phyloP scores from a whole-genome alignment of 2,329 filamentous ascomycete genomes.

The Diaporthe vaccinii region DNA sequence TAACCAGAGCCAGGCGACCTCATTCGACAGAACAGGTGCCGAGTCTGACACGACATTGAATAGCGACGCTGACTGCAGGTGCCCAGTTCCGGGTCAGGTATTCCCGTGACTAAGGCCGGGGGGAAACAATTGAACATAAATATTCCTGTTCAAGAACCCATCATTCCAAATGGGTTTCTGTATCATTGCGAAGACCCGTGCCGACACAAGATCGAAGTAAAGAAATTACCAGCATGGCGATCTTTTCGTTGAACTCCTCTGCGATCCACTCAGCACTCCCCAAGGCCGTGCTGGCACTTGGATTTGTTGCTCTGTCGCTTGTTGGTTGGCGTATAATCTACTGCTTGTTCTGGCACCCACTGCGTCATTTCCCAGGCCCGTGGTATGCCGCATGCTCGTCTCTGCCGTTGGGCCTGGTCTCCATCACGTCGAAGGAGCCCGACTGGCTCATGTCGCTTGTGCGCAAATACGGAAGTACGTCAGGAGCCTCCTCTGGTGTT shows the following conservation, averaged over 20 bases:
- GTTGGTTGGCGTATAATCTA: constrained; percentile 33
- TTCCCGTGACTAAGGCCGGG: background rate
- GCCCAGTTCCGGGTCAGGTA: background rate
- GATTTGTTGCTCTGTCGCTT: background rate
- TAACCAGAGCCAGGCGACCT: background rate
- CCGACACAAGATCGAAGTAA: background rate
- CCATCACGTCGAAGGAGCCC: constrained; percentile 42
- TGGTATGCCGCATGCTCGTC: constrained; percentile 46
- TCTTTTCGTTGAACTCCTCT: background rate
- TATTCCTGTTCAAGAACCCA: background rate
- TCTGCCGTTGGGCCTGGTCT: constrained; percentile 42
- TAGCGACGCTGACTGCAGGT: constrained; percentile 17
- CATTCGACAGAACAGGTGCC: constrained; percentile 23
- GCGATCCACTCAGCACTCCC: constrained; percentile 4
- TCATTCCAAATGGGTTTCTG: background rate
- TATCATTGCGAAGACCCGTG: background rate
- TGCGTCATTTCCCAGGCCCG: constrained; percentile 44
- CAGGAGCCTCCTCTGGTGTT: background rate
- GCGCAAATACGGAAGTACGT: constrained; percentile 44
- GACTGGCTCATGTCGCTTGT: constrained; percentile 45
- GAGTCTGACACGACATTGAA: background rate
- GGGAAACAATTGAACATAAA: background rate
- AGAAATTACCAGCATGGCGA: constrained; percentile 4
- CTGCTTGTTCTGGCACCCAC: constrained; percentile 45
- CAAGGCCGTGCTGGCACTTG: constrained; percentile 11